A percentile compares a stretch with the other conserved stretches of the same genome.
Evolutionary conservation across 306 rosid genomes (phyloP).

Genomic region (Malus asiatica): DNA sequence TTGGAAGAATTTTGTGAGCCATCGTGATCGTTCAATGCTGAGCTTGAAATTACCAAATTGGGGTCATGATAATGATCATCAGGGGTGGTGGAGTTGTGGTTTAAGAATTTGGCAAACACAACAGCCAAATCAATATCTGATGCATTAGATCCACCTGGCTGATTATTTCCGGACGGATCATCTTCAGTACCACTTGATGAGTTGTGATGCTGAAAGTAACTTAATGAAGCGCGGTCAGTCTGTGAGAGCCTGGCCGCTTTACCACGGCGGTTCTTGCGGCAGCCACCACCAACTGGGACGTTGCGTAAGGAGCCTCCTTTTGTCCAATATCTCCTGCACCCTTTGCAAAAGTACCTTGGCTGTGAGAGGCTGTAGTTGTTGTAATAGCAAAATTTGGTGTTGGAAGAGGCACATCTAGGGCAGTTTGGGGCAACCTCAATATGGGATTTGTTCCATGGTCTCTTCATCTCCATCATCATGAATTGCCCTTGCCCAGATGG

Average conservation of each 20-base stretch:
- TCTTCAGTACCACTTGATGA: not conserved
- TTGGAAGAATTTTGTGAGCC: not conserved
- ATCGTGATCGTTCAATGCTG: not conserved
- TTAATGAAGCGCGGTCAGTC: not conserved
- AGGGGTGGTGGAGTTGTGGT: constrained; percentile 16
- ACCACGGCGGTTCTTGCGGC: constrained; percentile 54
- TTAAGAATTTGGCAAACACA: constrained; percentile 69
- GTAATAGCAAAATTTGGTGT: constrained; percentile 95
- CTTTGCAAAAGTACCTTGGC: constrained; percentile 84
- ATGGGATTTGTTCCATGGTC: constrained; percentile 45
- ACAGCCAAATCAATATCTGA: constrained; percentile 66
- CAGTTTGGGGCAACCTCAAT: constrained; percentile 68
- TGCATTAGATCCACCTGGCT: constrained; percentile 3
- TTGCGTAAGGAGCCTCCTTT: constrained; percentile 85
- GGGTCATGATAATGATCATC: not conserved
- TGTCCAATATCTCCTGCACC: constrained; percentile 88
- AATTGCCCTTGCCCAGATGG: not conserved
- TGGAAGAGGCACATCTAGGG: constrained; percentile 82
- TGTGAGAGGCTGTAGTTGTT: constrained; percentile 94
- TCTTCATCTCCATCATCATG: constrained; percentile 10
- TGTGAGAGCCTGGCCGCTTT: constrained; percentile 9
- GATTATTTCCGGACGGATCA: not conserved
- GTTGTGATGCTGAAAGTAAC: not conserved
- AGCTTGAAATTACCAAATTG: not conserved
- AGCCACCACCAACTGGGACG: constrained; percentile 79